Base-by-base conservation (phyloP, 2,329 filamentous ascomycete genomes). In the Phaeomoniella chlamydospora region DNA sequence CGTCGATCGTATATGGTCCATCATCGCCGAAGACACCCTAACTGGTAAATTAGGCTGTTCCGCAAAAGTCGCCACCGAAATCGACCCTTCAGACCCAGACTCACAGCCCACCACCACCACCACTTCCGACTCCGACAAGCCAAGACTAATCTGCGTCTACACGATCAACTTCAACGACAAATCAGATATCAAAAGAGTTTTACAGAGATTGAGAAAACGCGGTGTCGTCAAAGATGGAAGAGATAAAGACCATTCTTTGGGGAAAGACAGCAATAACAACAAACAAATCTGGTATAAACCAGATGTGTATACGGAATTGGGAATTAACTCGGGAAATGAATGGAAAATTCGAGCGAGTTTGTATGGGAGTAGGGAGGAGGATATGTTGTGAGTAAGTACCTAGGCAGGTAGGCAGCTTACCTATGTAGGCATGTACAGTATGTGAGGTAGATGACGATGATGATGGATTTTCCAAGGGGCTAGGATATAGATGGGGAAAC, bases 271-370 rank as follows among this genome's bases (percentile, higher is more conserved):
- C 1, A n/a, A n/a, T n/a, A n/a, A n/a, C n/a, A n/a, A n/a, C 9
- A 26, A 26, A 26, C 22, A 26, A n/a, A 75, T 90, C 34, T 88
- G 83, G 53, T 93, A 92, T 60, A 92, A 92, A 50, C 71, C 70
- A 46, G 78, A 84, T 61, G 75, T 71, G 1, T 82, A 70, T 49
- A 82, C 79, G 2, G 69, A 80, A 50, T 58, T 84, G 17, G 72
- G 72, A 3, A 72, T 84, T 38, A 63, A 63, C 12, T 62, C 59
- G 9, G 64, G 64, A 0, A 84, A 84, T 49, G 53, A 64, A 1
- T 83, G 71, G 65, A 68, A 67, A 1, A 55, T 85, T 39, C 69
- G 64, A 46, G 68, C 77, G 31, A 63, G 55, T 41, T 45, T 61
- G 53, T 62, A 53, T 38, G 58, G 52, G 5, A 62, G 56, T 45